phyloP scores from a whole-genome alignment of 176 grass and related monocot genomes.

The Rhynchospora breviuscula region DNA sequence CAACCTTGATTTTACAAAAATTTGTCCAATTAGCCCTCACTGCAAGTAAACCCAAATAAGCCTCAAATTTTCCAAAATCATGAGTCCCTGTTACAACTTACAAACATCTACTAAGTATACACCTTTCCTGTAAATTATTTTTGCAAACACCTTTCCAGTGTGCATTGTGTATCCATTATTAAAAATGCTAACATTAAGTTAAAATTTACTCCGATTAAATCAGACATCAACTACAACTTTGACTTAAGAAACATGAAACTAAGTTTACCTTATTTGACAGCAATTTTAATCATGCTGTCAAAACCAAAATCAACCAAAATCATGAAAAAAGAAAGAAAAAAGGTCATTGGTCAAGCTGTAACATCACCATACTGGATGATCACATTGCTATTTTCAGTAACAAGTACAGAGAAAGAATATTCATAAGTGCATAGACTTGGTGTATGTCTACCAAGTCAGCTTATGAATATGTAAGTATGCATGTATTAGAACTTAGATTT shows the following conservation, averaged over 20 bases:
- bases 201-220: not conserved
- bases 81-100: not conserved
- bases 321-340: not conserved
- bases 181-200: not conserved
- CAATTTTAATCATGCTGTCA: not conserved
- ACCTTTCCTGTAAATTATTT: not conserved
- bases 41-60: not conserved
- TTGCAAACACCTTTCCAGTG: not conserved
- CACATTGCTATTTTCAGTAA: not conserved
- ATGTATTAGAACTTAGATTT: slow-evolving; percentile 23
- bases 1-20: not conserved
- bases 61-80: not conserved
- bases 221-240: not conserved
- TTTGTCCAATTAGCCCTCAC: not conserved
- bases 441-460: not conserved
- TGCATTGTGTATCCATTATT: not conserved
- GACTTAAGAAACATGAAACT: not conserved
- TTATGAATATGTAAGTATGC: not conserved
- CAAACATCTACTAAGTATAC: not conserved
- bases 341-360: not conserved
- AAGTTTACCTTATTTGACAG: not conserved
- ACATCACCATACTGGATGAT: not conserved
- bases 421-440: not conserved
- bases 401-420: not conserved
- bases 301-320: not conserved